Evolutionary conservation across 2,329 filamentous ascomycete genomes (phyloP).

Genomic region (Akanthomyces muscarius): DNA sequence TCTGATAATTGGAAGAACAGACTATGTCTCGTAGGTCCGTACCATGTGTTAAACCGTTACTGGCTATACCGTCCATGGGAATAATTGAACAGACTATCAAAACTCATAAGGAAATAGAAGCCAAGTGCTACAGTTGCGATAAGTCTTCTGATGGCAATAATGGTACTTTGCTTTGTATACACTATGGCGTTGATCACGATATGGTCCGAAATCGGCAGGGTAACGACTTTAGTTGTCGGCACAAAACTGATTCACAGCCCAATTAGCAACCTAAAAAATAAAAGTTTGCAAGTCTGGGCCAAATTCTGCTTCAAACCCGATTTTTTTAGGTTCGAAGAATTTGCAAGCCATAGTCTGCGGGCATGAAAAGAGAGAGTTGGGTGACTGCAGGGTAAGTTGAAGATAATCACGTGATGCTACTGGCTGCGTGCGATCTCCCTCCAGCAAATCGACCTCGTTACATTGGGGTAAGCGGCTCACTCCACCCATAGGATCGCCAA

Average conservation of each 20-base stretch:
- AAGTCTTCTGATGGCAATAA: too few species aligned
- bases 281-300: too few species aligned
- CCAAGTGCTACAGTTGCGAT: too few species aligned
- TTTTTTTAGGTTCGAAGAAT: not conserved
- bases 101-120: too few species aligned
- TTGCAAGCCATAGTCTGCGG: not conserved
- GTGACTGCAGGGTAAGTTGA: not conserved
- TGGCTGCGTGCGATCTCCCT: conserved; percentile 3
- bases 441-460: conserved; percentile 8
- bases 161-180: too few species aligned
- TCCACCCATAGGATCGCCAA: conserved; percentile 17
- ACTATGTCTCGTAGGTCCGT: too few species aligned
- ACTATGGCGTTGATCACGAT: too few species aligned
- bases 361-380: not conserved
- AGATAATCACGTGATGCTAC: conserved; percentile 7
- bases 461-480: conserved; percentile 17
- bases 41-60: too few species aligned
- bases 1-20: too few species aligned
- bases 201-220: too few species aligned
- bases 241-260: not conserved
- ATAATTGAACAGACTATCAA: too few species aligned
- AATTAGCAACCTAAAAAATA: not conserved
- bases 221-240: not conserved
- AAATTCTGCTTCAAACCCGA: not conserved
- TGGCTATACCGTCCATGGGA: too few species aligned